Conservation (phyloP, 345 rosid genomes). For the Capsella bursapastoris region DNA sequence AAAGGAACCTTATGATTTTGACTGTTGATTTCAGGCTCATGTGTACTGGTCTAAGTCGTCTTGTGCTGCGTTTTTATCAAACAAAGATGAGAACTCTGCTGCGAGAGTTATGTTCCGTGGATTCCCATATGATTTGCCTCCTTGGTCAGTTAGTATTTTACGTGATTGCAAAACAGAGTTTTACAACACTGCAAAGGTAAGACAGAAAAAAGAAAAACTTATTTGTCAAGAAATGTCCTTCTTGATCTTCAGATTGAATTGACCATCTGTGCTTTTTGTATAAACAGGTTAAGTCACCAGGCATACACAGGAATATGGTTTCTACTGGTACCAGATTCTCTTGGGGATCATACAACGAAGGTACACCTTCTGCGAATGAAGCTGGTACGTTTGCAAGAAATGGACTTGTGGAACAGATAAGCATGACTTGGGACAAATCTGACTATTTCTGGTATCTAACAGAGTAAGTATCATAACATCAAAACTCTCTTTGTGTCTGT, state of each 20-base stretch:
- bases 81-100: slow-evolving; percentile 56
- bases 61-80: slow-evolving; percentile 91
- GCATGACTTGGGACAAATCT: slow-evolving; percentile 59
- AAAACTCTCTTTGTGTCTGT: slow-evolving; percentile 24
- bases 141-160: slow-evolving; percentile 93
- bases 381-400: slow-evolving; percentile 47
- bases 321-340: slow-evolving; percentile 51
- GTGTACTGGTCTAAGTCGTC: slow-evolving; percentile 60
- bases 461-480: slow-evolving; percentile 45
- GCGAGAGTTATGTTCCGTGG: slow-evolving; percentile 64
- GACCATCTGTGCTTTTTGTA: slow-evolving; percentile 6
- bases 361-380: slow-evolving; percentile 44
- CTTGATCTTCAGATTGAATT: slow-evolving; percentile 12
- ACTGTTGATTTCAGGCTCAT: slow-evolving; percentile 59
- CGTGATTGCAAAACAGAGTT: slow-evolving; percentile 84
- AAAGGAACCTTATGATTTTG: slow-evolving; percentile 19
- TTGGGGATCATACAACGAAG: slow-evolving; percentile 63
- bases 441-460: slow-evolving; percentile 64
- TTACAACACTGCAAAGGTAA: slow-evolving; percentile 88
- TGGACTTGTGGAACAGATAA: slow-evolving; percentile 66
- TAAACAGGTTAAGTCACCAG: slow-evolving; percentile 51
- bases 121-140: slow-evolving; percentile 69
- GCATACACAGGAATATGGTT: slow-evolving; percentile 48
- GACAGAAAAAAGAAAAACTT: neutral
- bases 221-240: neutral